Evolutionary conservation across 495 filamentous ascomycete genomes (phyloP), one percentile per base, ranked within the genome.

Genomic region (Penicillium robsamsonii): DNA sequence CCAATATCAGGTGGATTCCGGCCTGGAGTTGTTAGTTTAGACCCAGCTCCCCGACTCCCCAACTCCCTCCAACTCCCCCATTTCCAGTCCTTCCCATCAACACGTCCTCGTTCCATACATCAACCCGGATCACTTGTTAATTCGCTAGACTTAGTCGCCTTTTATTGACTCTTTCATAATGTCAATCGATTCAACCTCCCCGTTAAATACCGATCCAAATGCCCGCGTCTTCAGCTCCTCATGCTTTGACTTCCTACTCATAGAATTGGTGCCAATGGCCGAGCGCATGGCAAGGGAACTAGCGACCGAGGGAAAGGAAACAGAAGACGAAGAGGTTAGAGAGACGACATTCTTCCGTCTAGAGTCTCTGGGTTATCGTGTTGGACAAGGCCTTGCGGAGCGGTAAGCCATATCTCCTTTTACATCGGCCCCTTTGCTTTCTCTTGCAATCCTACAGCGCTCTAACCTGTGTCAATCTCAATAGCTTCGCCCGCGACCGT

Each of bases 261-360:
- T 98, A 64, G 94, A 98, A 75, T 80, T 98, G 48, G 94, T 98
- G 25, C 94, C 94, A 43, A 87, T 96, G 83, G 89, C 95, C 4
- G 91, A 94, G 70, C 84, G 94, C 50, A 71, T 97, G 18, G 71
- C 77, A 3, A 69, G 64, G 42, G 70, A 80, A 17, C 65, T 81
- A 15, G 50, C 64, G 11, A 51, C 67, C 8, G 60, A 71, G 7
- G 70, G 73, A 17, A 67, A 64, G 40, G 51, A 57, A 52, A 59
- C 83, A 20, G 91, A 95, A 62, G 87, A 91, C 43, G 91, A 94
- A 29, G 87, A 91, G 66, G 76, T 88, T 59, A 76, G 86, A 46
- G 94, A 97, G 63, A 84, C 87, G 15, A 89, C 91, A 37, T 93
- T 89, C 63, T 91, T 84, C 62, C 77, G 92, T 50, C 74, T 98